A percentile compares a stretch with the other conserved stretches of the same genome.
Conservation (phyloP, 2,329 filamentous ascomycete genomes). For the Mycosphaerella sp. region DNA sequence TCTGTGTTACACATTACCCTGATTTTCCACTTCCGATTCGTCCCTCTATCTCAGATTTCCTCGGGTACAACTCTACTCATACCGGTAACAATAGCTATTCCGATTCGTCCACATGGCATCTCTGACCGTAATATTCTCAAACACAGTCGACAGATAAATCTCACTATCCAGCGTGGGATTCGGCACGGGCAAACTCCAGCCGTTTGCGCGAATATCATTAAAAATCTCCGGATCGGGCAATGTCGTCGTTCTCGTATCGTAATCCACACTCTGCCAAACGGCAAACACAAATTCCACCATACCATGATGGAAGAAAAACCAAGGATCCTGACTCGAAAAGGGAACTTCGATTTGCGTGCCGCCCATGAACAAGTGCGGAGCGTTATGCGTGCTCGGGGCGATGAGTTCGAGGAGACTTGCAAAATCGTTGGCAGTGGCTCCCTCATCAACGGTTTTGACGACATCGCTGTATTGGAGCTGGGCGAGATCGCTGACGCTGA, state of each 20-base stretch:
- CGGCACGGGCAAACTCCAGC: slow-evolving; percentile 8
- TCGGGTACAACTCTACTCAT: slow-evolving; percentile 6
- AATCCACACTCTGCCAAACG: slow-evolving; percentile 44
- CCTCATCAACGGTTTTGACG: slow-evolving; percentile 10
- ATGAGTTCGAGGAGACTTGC: slow-evolving; percentile 12
- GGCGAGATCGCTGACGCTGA: slow-evolving; percentile 1
- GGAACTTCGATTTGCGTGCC: slow-evolving; percentile 18
- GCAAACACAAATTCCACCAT: slow-evolving; percentile 43
- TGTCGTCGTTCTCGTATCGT: slow-evolving; percentile 3
- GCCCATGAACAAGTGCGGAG: slow-evolving; percentile 13
- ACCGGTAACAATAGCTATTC: slow-evolving; percentile 15
- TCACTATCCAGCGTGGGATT: slow-evolving; percentile 6
- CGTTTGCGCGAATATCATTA: background rate
- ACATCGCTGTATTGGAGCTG: slow-evolving; percentile 14
- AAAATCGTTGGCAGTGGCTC: slow-evolving; percentile 16
- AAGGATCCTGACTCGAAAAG: slow-evolving; percentile 40
- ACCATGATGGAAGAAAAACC: slow-evolving; percentile 43
- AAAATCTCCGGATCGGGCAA: slow-evolving; percentile 10
- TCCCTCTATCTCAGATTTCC: too few species aligned
- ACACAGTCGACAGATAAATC: slow-evolving; percentile 11
- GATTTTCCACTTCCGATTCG: too few species aligned
- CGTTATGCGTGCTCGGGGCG: slow-evolving; percentile 4
- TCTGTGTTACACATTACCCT: background rate
- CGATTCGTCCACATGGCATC: slow-evolving; percentile 15
- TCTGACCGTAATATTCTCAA: slow-evolving; percentile 9